Percentiles rank a stretch among this genome's conserved stretches.
These are phyloP conservation scores for Domatiomyces globalis DNA, from an alignment of 2,329 filamentous ascomycete genomes.

Conservation along the genomic window DNA sequence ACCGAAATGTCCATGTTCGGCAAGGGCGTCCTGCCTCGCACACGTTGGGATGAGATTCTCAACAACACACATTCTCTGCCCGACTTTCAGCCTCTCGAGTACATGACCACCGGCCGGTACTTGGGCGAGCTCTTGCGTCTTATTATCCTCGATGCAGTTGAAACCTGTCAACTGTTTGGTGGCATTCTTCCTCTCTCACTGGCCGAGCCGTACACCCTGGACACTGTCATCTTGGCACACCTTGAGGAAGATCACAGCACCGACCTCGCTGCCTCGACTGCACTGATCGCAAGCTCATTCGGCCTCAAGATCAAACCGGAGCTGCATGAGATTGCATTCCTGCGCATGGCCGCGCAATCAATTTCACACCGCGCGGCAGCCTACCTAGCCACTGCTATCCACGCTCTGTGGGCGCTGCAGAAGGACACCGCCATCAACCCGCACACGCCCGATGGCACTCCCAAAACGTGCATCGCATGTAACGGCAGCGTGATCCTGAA, in stretches of 20 bases:
- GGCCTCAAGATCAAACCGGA: conserved; percentile 33
- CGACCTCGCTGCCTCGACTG: conserved; percentile 26
- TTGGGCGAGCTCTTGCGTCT: conserved; percentile 49
- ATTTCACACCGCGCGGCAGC: conserved; percentile 47
- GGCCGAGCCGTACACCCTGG: conserved; percentile 43
- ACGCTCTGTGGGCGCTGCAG: conserved; percentile 46
- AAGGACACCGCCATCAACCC: conserved; percentile 33
- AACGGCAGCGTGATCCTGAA: conserved; percentile 40
- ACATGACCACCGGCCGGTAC: conserved; percentile 50
- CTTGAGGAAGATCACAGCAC: conserved; percentile 37
- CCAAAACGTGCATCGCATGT: conserved; percentile 34
- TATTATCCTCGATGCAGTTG: conserved; percentile 46
- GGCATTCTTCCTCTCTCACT: conserved; percentile 43
- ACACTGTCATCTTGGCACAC: conserved; percentile 44
- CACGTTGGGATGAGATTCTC: conserved; percentile 47
- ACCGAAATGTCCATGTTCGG: conserved; percentile 55
- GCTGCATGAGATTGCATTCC: conserved; percentile 39
- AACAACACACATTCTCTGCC: conserved; percentile 43
- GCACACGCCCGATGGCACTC: conserved; percentile 2
- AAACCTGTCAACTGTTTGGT: conserved; percentile 41
- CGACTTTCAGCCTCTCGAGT: conserved; percentile 52
- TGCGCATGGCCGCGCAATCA: conserved; percentile 38
- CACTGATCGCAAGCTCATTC: conserved; percentile 39
- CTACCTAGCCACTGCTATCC: conserved; percentile 49
- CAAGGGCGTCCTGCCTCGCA: conserved; percentile 40